phyloP scores from a whole-genome alignment of 1,284 basidiomycete genomes.

The Mycena citricolor region DNA sequence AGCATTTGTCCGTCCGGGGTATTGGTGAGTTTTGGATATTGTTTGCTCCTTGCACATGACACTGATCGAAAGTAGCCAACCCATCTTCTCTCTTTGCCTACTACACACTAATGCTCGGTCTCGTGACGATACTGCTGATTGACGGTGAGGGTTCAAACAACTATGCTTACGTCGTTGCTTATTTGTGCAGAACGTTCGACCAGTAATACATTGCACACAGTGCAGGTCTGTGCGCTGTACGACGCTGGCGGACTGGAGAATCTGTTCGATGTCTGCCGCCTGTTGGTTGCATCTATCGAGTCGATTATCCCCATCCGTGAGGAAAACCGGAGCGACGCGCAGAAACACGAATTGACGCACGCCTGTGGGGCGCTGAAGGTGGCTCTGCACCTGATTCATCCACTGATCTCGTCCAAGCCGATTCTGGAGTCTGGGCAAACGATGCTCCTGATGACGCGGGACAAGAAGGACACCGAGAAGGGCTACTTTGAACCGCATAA shows the following conservation, averaged over 20 bases:
- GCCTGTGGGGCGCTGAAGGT: constrained; percentile 83
- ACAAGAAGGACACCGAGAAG: constrained; percentile 73
- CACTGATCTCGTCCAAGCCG: constrained; percentile 77
- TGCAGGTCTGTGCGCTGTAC: constrained; percentile 77
- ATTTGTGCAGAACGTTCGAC: constrained; percentile 63
- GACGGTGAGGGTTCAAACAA: constrained; percentile 63
- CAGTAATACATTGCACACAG: constrained; percentile 78
- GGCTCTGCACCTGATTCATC: constrained; percentile 75
- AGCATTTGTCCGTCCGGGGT: constrained; percentile 64
- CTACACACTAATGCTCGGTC: constrained; percentile 76
- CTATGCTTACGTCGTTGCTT: too few species aligned
- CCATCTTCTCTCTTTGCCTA: constrained; percentile 59
- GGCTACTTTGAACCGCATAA: constrained; percentile 85
- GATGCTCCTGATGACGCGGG: constrained; percentile 64
- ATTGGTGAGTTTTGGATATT: constrained; percentile 44
- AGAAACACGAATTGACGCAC: constrained; percentile 67
- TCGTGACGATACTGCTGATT: constrained; percentile 74
- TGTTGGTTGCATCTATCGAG: constrained; percentile 60
- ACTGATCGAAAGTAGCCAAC: constrained; percentile 42
- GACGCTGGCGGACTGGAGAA: constrained; percentile 72
- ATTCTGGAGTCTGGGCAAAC: constrained; percentile 89
- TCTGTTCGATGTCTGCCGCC: constrained; percentile 61
- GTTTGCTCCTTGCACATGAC: constrained; percentile 5
- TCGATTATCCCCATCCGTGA: constrained; percentile 44
- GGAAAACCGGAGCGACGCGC: constrained; percentile 56